Conservation (phyloP, 2,329 filamentous ascomycete species). For the Aspergillus oerlinghausenensis region DNA sequence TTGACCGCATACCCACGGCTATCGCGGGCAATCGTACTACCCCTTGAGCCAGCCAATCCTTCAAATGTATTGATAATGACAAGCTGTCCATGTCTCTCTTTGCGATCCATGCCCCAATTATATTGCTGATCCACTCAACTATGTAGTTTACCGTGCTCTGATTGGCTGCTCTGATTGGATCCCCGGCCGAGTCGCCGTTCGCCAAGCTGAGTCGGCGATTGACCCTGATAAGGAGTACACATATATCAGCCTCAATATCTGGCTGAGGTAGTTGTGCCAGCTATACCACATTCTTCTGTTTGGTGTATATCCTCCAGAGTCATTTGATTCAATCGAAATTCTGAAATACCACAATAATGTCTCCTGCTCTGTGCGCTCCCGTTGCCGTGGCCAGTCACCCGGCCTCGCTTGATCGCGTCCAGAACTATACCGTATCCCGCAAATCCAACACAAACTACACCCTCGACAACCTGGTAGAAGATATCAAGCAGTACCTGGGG, state of each 20-base stretch:
- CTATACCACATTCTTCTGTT: neutral
- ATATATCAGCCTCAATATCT: neutral
- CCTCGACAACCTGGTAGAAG: constrained; percentile 21
- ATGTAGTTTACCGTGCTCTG: neutral
- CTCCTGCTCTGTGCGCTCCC: neutral
- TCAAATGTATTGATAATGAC: neutral
- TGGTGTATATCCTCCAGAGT: neutral
- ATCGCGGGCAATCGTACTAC: neutral
- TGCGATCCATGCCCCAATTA: neutral
- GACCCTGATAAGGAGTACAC: neutral
- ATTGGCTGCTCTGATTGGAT: neutral
- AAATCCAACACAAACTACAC: constrained; percentile 1
- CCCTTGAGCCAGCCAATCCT: neutral
- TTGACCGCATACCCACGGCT: neutral
- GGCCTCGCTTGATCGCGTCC: neutral
- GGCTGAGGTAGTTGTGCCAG: neutral
- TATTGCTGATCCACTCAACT: neutral
- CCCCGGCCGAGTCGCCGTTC: neutral
- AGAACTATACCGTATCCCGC: neutral
- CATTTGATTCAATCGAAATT: neutral
- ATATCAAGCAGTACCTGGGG: constrained; percentile 27
- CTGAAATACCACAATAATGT: neutral
- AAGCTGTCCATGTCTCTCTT: neutral
- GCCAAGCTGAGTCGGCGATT: neutral
- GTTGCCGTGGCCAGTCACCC: neutral